A percentile compares a stretch with the other conserved stretches of the same genome.
These are phyloP conservation scores for Coniochaeta pulveracea DNA, from an alignment of 2,329 filamentous ascomycete species.

Conservation along the genomic window DNA sequence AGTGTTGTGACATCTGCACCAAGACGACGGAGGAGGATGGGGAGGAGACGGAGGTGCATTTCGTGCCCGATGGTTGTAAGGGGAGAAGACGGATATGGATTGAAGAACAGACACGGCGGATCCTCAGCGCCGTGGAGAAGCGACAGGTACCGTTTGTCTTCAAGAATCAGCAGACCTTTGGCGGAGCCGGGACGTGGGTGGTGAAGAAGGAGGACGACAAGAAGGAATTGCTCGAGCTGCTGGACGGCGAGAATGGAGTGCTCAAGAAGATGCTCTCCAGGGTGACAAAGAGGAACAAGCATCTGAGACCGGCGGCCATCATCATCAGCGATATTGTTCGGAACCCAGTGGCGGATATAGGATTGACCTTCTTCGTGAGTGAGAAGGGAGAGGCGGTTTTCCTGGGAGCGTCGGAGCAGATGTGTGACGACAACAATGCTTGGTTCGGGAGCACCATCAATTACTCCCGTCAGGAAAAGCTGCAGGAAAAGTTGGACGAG, in stretches of 20 bases:
- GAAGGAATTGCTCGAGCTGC: conserved; percentile 11
- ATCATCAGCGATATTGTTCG: conserved; percentile 19
- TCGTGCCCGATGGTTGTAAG: conserved; percentile 16
- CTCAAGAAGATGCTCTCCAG: conserved; percentile 18
- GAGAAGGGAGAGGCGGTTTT: conserved; percentile 15
- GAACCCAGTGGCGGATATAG: conserved; percentile 20
- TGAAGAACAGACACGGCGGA: conserved; percentile 12
- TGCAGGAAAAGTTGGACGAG: conserved; percentile 15
- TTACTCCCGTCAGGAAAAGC: conserved; percentile 17
- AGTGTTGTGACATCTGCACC: conserved; percentile 16
- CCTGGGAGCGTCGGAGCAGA: conserved; percentile 22
- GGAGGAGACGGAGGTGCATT: conserved; percentile 6
- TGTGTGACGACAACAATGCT: conserved; percentile 18
- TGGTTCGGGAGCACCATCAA: conserved; percentile 23
- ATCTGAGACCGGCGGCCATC: conserved; percentile 19
- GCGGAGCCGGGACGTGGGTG: conserved; percentile 23
- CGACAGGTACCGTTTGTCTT: conserved; percentile 22
- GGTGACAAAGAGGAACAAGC: conserved; percentile 17
- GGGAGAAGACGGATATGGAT: conserved; percentile 19
- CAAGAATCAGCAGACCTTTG: conserved; percentile 25
- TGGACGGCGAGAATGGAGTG: conserved; percentile 13
- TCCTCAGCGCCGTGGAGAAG: conserved; percentile 14
- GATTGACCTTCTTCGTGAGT: conserved; percentile 22
- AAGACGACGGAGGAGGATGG: not conserved
- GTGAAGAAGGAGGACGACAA: conserved; percentile 16